These are phyloP conservation scores for Geosmithia putterillii DNA, from an alignment of 2,329 filamentous ascomycete genomes.

Conservation along the genomic window DNA sequence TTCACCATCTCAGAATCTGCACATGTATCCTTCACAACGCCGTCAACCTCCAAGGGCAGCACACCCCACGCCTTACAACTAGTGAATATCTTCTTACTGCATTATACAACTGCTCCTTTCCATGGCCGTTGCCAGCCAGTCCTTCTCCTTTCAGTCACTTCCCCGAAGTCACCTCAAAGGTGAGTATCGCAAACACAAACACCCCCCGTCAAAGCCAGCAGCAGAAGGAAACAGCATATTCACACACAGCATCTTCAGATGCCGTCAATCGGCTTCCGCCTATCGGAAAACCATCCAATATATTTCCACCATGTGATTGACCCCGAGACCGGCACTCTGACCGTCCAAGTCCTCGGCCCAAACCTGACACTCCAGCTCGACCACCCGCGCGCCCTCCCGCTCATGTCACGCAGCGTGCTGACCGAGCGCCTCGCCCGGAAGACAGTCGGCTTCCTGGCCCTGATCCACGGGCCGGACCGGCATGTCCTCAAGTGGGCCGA, in stretches of 20 bases:
- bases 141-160: too few relatives aligned
- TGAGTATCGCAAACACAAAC: too few relatives aligned
- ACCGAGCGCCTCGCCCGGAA: constrained; percentile 11
- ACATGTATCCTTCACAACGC: background rate
- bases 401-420: constrained; percentile 2
- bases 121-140: constrained; percentile 3
- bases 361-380: constrained; percentile 16
- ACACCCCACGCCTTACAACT: background rate
- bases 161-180: too few relatives aligned
- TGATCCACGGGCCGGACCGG: constrained; percentile 8
- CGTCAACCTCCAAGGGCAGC: background rate
- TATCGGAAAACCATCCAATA: constrained; percentile 2
- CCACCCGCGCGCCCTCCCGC: constrained; percentile 10
- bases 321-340: constrained; percentile 9
- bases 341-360: constrained; percentile 17
- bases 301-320: constrained; percentile 20
- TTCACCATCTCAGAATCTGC: background rate
- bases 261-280: background rate
- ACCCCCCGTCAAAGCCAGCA: too few relatives aligned
- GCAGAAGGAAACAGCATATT: too few relatives aligned
- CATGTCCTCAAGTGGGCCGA: constrained; percentile 18
- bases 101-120: too few relatives aligned
- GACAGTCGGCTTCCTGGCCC: constrained; percentile 18
- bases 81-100: too few relatives aligned
- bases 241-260: background rate